phyloP scores from a whole-genome alignment of 306 rosid species.

The Malus domestica region DNA sequence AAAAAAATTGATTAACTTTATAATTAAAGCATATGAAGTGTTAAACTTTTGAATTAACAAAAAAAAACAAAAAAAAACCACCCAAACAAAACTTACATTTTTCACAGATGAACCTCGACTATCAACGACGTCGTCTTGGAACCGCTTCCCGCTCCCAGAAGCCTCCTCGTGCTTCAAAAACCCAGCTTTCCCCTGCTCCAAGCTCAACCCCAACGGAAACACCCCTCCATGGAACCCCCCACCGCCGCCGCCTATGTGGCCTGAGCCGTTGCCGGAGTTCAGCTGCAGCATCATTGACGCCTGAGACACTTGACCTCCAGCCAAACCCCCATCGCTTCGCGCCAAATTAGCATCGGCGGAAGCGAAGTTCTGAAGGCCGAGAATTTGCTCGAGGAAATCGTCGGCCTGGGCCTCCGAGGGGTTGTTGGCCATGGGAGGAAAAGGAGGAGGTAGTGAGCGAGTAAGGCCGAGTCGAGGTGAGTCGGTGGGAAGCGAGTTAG shows the following conservation, averaged over 20 bases:
- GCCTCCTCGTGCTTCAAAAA: slow-evolving; percentile 77
- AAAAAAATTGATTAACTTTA: not conserved
- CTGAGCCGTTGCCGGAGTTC: slow-evolving; percentile 54
- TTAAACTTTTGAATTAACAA: not conserved
- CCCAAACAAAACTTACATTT: slow-evolving; percentile 43
- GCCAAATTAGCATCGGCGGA: slow-evolving; percentile 50
- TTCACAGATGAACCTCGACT: slow-evolving; percentile 47
- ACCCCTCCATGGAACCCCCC: slow-evolving; percentile 54
- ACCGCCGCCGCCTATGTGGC: slow-evolving; percentile 40
- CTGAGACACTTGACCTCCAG: slow-evolving; percentile 26
- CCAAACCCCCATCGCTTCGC: slow-evolving; percentile 36
- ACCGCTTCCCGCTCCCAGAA: slow-evolving; percentile 77
- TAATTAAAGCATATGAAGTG: not conserved
- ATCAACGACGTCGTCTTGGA: slow-evolving; percentile 63
- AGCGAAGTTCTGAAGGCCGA: slow-evolving; percentile 59
- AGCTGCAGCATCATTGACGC: slow-evolving; percentile 82
- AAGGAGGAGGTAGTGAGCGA: not conserved
- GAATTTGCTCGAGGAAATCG: slow-evolving; percentile 91
- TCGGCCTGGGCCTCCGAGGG: slow-evolving; percentile 68
- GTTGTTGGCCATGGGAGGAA: slow-evolving; percentile 59
- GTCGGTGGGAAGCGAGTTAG: slow-evolving; percentile 18
- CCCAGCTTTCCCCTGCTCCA: slow-evolving; percentile 74
- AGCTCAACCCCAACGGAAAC: slow-evolving; percentile 75
- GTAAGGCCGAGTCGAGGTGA: slow-evolving; percentile 11
- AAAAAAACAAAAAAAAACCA: not conserved